Evolutionary conservation across 2,329 filamentous ascomycete species (phyloP).

Genomic region (Fusarium papillatum): DNA sequence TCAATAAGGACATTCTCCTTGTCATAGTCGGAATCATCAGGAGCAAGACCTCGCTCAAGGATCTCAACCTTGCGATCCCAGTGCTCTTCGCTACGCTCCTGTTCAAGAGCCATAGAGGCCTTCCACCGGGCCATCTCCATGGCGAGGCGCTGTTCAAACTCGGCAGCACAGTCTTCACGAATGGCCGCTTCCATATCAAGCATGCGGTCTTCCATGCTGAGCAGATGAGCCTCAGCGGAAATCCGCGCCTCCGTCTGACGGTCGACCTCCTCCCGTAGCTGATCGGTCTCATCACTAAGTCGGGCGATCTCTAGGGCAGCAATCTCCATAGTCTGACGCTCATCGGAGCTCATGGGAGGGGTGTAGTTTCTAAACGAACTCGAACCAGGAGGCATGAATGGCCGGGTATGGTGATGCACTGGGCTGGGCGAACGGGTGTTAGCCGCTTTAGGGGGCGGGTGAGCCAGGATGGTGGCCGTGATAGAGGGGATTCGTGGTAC

Average conservation of each 20-base stretch:
- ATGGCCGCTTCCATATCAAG: slow-evolving; percentile 84
- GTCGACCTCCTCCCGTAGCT: slow-evolving; percentile 77
- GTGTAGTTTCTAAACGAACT: slow-evolving; percentile 55
- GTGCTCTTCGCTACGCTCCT: slow-evolving; percentile 85
- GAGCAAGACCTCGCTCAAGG: slow-evolving; percentile 62
- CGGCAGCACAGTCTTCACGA: slow-evolving; percentile 88
- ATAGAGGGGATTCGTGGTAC: slow-evolving; percentile 90
- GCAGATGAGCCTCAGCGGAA: slow-evolving; percentile 80
- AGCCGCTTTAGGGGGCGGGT: slow-evolving; percentile 44
- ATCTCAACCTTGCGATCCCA: slow-evolving; percentile 88
- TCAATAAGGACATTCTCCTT: slow-evolving; percentile 75
- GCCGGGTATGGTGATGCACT: slow-evolving; percentile 52
- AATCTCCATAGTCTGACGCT: slow-evolving; percentile 83
- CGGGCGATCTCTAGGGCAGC: slow-evolving; percentile 85
- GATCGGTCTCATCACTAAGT: slow-evolving; percentile 80
- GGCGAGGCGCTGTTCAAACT: slow-evolving; percentile 85
- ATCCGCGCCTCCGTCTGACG: slow-evolving; percentile 79
- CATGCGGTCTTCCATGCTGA: slow-evolving; percentile 76
- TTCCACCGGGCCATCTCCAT: slow-evolving; percentile 88
- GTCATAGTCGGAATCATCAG: slow-evolving; percentile 64
- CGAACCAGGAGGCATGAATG: slow-evolving; percentile 56
- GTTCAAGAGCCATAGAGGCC: slow-evolving; percentile 81
- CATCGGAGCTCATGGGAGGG: slow-evolving; percentile 57
- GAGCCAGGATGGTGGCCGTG: slow-evolving; percentile 75
- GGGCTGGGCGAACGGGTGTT: slow-evolving; percentile 46